These are phyloP conservation scores for Rhytidhysteron rufulum DNA, from an alignment of 2,329 filamentous ascomycete species.

Conservation along the genomic window DNA sequence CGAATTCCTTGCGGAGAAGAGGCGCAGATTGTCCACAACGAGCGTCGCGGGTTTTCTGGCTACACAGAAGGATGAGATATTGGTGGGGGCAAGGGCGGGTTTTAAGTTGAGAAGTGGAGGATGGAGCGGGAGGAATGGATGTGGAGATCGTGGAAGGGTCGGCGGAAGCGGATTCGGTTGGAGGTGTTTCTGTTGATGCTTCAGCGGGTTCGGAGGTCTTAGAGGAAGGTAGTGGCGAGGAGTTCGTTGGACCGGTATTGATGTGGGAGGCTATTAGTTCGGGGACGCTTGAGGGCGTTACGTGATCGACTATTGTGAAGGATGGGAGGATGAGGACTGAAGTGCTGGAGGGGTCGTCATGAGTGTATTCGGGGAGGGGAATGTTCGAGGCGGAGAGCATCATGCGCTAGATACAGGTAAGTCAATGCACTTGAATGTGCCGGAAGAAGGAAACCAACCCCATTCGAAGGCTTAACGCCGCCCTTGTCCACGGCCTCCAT, in stretches of 20 bases:
- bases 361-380: constrained; percentile 65
- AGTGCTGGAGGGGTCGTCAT: constrained; percentile 57
- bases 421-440: too few relatives aligned
- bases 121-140: constrained; percentile 15
- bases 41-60: constrained; percentile 88
- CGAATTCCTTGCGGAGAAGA: constrained; percentile 80
- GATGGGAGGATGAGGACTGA: constrained; percentile 79
- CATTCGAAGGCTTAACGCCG: constrained; percentile 60
- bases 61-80: constrained; percentile 88
- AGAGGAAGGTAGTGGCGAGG: constrained; percentile 51
- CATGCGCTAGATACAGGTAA: constrained; percentile 57
- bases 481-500: constrained; percentile 52
- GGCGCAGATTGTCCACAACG: constrained; percentile 93
- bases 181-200: constrained; percentile 3
- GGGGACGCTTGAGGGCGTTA: constrained; percentile 70
- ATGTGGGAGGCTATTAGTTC: constrained; percentile 69
- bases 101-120: constrained; percentile 40
- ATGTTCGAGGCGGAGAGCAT: constrained; percentile 94
- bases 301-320: constrained; percentile 78
- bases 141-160: background rate
- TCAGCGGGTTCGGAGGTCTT: constrained; percentile 3
- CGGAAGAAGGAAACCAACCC: constrained; percentile 49
- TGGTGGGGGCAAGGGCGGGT: constrained; percentile 73
- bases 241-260: constrained; percentile 69
- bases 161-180: constrained; percentile 6